Conservation (phyloP, 805 yeast species). For the Candida adriatica region DNA sequence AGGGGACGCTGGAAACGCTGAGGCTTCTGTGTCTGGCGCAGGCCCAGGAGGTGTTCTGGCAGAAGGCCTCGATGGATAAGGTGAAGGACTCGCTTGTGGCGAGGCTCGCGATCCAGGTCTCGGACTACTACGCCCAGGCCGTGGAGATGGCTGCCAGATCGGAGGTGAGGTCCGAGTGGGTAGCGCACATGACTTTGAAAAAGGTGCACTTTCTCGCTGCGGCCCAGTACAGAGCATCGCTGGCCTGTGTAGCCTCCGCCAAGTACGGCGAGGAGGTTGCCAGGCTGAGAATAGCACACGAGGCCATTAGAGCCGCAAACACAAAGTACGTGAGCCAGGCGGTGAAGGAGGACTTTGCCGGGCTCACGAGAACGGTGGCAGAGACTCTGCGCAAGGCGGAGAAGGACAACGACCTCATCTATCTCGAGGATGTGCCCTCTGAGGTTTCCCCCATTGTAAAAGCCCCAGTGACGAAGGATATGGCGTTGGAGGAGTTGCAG, state of each 20-base stretch:
- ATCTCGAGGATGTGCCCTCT: constrained; percentile 58
- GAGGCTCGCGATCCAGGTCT: constrained; percentile 56
- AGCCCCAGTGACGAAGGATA: constrained; percentile 50
- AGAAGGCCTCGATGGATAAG: constrained; percentile 45
- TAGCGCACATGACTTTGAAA: constrained; percentile 53
- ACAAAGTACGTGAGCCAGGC: constrained; percentile 34
- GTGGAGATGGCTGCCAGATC: constrained; percentile 37
- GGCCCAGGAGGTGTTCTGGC: constrained; percentile 86
- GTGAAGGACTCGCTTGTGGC: constrained; percentile 57
- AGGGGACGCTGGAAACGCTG: constrained; percentile 44
- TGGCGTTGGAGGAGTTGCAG: constrained; percentile 31
- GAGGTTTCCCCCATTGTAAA: constrained; percentile 37
- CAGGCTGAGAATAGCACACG: constrained; percentile 38
- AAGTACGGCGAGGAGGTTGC: constrained; percentile 71
- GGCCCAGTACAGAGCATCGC: constrained; percentile 56
- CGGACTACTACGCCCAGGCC: constrained; percentile 47
- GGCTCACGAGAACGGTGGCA: constrained; percentile 39
- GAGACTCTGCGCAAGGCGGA: constrained; percentile 49
- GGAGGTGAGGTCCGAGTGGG: constrained; percentile 57
- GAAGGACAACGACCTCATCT: constrained; percentile 76
- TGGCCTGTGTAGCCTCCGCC: constrained; percentile 37
- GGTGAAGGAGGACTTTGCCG: constrained; percentile 46
- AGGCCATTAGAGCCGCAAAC: constrained; percentile 30
- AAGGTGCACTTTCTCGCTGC: constrained; percentile 63
- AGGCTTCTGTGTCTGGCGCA: constrained; percentile 61